Evolutionary conservation across 208 protist genomes (phyloP), one percentile per base, ranked within the genome.

Genomic region (Acanthamoeba lenticulata): DNA sequence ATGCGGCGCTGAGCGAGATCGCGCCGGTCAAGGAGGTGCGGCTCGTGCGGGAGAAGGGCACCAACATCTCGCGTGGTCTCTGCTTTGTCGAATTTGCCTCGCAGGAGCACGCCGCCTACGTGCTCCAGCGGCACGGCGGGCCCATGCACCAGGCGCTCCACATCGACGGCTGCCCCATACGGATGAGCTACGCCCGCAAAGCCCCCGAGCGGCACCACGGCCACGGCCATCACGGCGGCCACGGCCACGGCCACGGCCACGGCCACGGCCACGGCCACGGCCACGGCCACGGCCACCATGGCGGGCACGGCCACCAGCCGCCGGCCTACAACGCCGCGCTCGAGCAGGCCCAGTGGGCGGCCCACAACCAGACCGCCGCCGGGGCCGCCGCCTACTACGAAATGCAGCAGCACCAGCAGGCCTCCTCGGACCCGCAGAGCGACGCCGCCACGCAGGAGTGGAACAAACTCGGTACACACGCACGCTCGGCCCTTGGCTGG

Each of bases 261-360:
- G 19, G 19, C 24, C 55, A 15, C 55, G 15, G 15, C 55, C 15
- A 62, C 19, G 24, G 24, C 15, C 19, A 24, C 15, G 24, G 55
- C 15, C 15, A 62, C 15, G 24, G 55, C 15, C 19, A 62, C 19
- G 55, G 24, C 15, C 55, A 24, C 55, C 15, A 15, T 62, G 55
- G 55, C 15, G 55, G 55, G 21, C 32, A 42, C 36, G 6, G 44
- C 34, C 79, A 89, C 3, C 69, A 79, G 69, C 27, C 2, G 40
- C 21, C 34, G 24, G n/a, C 60, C n/a, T 38, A 38, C 44, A 89
- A 89, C 27, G 60, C 62, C 27, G 86, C 86, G 19, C 60, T 92
- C 27, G 86, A 92, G 55, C 86, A 92, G 38, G 86, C 86, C 6
- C 86, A 92, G 27, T 92, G 86, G 86, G 62, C 86, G 29, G 60